Evolutionary conservation across 768 basidiomycete genomes (phyloP), one percentile per base, ranked within the genome.

Genomic region (Mycena capillaripes): DNA sequence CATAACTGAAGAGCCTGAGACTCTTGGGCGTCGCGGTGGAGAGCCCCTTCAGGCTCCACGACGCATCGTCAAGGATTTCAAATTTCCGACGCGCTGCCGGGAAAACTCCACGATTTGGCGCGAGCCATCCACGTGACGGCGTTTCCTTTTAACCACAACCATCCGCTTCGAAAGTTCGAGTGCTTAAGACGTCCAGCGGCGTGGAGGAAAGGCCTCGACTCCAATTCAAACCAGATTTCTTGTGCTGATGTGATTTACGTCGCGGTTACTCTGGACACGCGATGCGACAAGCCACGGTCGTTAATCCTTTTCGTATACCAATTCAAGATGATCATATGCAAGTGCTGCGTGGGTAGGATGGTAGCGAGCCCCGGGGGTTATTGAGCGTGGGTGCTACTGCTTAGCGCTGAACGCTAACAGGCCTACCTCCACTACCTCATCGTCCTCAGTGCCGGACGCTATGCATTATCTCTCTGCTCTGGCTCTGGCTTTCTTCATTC

Each of bases 241-340:
- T 36, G 34, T 36, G 6, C 34, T 12, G 7, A 36, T 36, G 34
- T 36, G 34, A 36, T 50, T 25, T 50, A 5, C 25, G n/a, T 50
- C 48, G n/a, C 48, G n/a, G 53, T 55, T 34, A 55, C 53, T 55
- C 12, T 58, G 57, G 57, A 58, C 57, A 58, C 57, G 36, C 57
- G 57, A 58, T 38, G 57, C 36, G 34, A 58, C 34, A 14, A 58
- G 48, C 16, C n/a, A 6, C 48, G 25, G 25, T 46, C 6, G 7
- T 46, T 17, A n/a, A 46, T 16, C 17, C 44, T 46, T n/a, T 17
- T n/a, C 44, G 8, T 46, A 10, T 16, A 7, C 10, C 7, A 50
- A 50, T 25, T 16, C 3, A 7, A 50, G n/a, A 46, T 5, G 21
- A 46, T 8, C 21, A 46, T 17, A 7, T 46, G 44, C 30, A 29